A percentile compares a stretch with the other conserved stretches of the same genome.
Conservation (phyloP, 31 red algal species). For the Porphyra umbilicalis region DNA sequence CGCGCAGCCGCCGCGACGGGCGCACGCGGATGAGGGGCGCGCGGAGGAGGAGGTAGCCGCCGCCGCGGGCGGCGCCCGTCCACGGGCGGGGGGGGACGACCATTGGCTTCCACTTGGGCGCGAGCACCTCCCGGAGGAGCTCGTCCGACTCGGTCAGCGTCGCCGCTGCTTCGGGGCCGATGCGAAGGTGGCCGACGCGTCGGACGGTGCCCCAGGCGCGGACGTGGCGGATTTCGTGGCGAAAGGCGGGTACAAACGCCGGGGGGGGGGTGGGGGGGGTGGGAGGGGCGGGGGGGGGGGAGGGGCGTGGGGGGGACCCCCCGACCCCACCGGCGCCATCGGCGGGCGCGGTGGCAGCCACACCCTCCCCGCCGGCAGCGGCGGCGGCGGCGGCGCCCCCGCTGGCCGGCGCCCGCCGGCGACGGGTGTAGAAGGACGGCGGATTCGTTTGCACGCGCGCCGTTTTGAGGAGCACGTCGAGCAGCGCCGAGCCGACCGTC, state of each 20-base stretch:
- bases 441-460: conserved; percentile 16
- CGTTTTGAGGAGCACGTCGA: conserved; percentile 38
- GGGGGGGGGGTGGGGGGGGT: not conserved
- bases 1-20: conserved; percentile 16
- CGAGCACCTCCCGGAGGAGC: conserved; percentile 15
- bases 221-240: conserved; percentile 22
- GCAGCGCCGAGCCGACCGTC: conserved; percentile 43
- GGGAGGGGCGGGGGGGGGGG: not conserved
- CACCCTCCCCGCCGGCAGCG: not conserved
- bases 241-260: conserved; percentile 49
- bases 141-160: conserved; percentile 26
- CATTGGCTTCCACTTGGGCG: conserved; percentile 75
- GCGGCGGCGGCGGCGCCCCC: not conserved
- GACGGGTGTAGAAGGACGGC: not conserved
- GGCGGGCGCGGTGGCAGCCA: not conserved
- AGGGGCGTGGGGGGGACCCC: not conserved
- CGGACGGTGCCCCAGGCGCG: not conserved
- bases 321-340: not conserved
- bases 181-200: conserved; percentile 35
- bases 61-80: conserved; percentile 20
- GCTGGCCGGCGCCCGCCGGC: not conserved
- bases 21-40: conserved; percentile 37
- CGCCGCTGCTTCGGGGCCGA: conserved; percentile 17
- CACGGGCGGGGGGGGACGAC: conserved; percentile 72
- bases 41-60: conserved; percentile 33